Evolutionary conservation across 192 early-diverging fungal genomes (phyloP).

Genomic region (Gigaspora rosea): DNA sequence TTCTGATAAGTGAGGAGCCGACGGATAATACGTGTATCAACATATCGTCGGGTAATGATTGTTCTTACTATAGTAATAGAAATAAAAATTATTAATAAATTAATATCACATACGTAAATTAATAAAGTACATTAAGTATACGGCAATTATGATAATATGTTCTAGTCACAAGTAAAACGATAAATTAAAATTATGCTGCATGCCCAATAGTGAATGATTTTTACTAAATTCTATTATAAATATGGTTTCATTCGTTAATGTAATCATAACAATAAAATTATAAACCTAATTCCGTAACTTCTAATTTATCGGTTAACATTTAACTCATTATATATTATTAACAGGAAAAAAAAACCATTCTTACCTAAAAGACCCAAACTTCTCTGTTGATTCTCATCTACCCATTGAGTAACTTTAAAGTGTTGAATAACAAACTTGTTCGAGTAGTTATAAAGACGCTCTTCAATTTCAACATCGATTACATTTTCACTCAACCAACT

Average conservation of each 20-base stretch:
- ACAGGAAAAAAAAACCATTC: no score
- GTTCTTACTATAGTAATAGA: background rate
- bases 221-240: no score
- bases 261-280: no score
- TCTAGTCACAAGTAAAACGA: no score
- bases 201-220: no score
- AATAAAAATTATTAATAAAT: background rate
- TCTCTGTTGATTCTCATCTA: slow-evolving; percentile 18
- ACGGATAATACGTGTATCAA: slow-evolving; percentile 9
- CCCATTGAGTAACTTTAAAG: slow-evolving; percentile 17
- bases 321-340: no score
- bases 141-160: no score
- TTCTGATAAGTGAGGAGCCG: slow-evolving; percentile 24
- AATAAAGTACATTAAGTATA: no score
- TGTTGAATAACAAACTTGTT: slow-evolving; percentile 19
- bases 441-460: background rate
- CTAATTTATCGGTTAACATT: no score
- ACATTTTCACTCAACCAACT: slow-evolving; percentile 19
- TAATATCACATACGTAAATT: background rate
- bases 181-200: no score
- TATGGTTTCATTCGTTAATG: no score
- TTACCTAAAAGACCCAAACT: background rate
- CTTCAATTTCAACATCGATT: slow-evolving; percentile 9
- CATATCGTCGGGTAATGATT: slow-evolving; percentile 8
- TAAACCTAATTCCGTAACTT: no score